Percentiles rank a stretch among this genome's conserved stretches.
phyloP scores from a whole-genome alignment of 106 monocot genomes.

The Phalaenopsis aphrodite region DNA sequence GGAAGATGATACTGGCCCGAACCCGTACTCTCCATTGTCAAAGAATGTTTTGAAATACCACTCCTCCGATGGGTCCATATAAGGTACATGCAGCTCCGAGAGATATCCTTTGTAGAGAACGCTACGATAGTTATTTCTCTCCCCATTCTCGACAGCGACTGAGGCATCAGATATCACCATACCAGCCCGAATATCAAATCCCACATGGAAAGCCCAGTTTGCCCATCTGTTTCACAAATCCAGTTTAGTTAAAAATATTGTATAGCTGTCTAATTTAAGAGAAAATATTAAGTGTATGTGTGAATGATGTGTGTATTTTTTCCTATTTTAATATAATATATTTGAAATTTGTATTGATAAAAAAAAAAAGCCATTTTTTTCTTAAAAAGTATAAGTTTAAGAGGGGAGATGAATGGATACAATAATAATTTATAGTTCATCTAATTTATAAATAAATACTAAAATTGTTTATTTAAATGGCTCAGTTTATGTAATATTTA shows the following conservation, averaged over 20 bases:
- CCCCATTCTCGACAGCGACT: conserved; percentile 23
- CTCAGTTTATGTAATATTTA: no score
- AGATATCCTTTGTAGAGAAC: conserved; percentile 56
- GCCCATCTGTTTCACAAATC: conserved; percentile 42
- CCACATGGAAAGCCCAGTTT: conserved; percentile 66
- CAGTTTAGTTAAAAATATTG: no score
- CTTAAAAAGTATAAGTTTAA: no score
- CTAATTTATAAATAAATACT: no score
- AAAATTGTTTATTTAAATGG: no score
- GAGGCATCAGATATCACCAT: conserved; percentile 59
- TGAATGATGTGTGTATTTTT: no score
- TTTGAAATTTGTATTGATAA: no score
- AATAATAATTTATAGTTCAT: no score
- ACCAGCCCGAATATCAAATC: conserved; percentile 54
- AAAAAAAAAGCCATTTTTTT: no score
- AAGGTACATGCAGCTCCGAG: conserved; percentile 65
- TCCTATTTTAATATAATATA: no score
- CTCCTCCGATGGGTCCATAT: conserved; percentile 65
- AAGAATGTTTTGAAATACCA: conserved; percentile 70
- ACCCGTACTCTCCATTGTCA: conserved; percentile 62
- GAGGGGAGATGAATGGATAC: no score
- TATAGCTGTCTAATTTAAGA: background rate
- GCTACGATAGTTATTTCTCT: background rate
- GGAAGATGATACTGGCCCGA: conserved; percentile 27
- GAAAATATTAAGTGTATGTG: no score